Percentiles rank a stretch among this genome's conserved stretches.
These are phyloP conservation scores for Aspergillus spinulosporus DNA, from an alignment of 2,329 filamentous ascomycete species.

Conservation along the genomic window DNA sequence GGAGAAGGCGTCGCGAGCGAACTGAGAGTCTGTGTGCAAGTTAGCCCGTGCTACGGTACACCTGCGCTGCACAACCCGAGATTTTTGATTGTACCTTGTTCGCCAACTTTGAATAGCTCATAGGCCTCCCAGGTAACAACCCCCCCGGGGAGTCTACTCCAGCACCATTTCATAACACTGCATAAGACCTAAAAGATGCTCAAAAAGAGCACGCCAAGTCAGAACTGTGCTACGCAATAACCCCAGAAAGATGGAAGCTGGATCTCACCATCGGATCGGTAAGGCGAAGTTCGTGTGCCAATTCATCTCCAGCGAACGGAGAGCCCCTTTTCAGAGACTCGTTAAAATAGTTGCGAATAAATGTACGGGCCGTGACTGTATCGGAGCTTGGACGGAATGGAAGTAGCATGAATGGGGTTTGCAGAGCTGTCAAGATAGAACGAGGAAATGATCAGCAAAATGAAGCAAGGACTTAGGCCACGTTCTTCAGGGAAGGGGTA, in stretches of 20 bases:
- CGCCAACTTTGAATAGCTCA: conserved; percentile 91
- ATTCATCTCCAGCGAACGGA: conserved; percentile 63
- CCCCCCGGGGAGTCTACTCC: conserved; percentile 86
- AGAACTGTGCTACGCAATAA: conserved; percentile 1
- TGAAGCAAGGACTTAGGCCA: conserved; percentile 26
- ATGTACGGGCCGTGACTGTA: conserved; percentile 85
- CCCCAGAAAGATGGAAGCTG: neutral
- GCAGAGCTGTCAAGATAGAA: conserved; percentile 62
- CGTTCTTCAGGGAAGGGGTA: conserved; percentile 24
- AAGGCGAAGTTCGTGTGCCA: conserved; percentile 85
- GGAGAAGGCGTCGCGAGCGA: conserved; percentile 89
- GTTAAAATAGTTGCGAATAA: conserved; percentile 90
- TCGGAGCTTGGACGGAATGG: conserved; percentile 94
- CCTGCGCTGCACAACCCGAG: conserved; percentile 4
- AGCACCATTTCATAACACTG: conserved; percentile 97
- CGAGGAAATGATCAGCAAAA: conserved; percentile 33
- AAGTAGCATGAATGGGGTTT: conserved; percentile 87
- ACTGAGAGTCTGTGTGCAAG: conserved; percentile 70
- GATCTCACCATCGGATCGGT: conserved; percentile 85
- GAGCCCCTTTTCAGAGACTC: conserved; percentile 59
- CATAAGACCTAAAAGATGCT: conserved; percentile 69
- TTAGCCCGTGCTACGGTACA: conserved; percentile 24
- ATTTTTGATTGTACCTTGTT: conserved; percentile 66
- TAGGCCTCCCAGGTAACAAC: conserved; percentile 97
- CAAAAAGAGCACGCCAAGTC: conserved; percentile 14